phyloP scores from a whole-genome alignment of 805 yeast genomes.

The Pichia thaimueangensis region DNA sequence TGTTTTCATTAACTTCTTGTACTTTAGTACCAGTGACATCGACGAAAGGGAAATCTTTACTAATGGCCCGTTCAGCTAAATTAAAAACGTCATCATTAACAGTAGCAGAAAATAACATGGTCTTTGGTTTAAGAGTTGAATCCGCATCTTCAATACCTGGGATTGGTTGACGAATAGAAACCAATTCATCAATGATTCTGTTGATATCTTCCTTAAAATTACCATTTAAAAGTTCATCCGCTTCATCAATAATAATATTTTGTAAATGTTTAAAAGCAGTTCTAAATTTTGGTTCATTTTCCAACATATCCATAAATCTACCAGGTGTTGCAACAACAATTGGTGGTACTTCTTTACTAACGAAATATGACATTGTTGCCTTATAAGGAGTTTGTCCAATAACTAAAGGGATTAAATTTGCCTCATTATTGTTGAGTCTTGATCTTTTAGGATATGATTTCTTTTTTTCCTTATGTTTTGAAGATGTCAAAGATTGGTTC shows the following conservation, averaged over 20 bases:
- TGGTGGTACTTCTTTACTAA: slow-evolving; percentile 36
- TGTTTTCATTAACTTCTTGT: slow-evolving; percentile 59
- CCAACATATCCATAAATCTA: slow-evolving; percentile 59
- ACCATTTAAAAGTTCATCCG: slow-evolving; percentile 77
- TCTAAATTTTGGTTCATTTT: slow-evolving; percentile 37
- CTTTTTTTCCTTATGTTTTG: slow-evolving; percentile 15
- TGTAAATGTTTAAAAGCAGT: slow-evolving; percentile 47
- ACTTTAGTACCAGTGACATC: slow-evolving; percentile 74
- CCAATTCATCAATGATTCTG: slow-evolving; percentile 47
- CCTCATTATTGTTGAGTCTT: slow-evolving; percentile 2
- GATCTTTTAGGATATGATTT: not conserved
- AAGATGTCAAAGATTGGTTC: slow-evolving; percentile 14
- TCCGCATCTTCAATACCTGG: slow-evolving; percentile 14
- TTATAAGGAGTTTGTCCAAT: slow-evolving; percentile 30
- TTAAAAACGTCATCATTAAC: slow-evolving; percentile 59
- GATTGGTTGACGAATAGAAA: slow-evolving; percentile 17
- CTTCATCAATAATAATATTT: slow-evolving; percentile 80
- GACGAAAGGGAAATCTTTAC: slow-evolving; percentile 41
- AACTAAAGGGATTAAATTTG: slow-evolving; percentile 37
- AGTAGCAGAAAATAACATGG: slow-evolving; percentile 84
- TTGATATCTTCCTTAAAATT: slow-evolving; percentile 69
- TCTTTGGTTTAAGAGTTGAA: slow-evolving; percentile 40
- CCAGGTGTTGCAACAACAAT: slow-evolving; percentile 89
- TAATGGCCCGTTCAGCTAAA: slow-evolving; percentile 57
- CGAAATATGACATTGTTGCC: slow-evolving; percentile 13